Base-by-base conservation (phyloP, 1,284 basidiomycete genomes). In the Trametes hirsuta region DNA sequence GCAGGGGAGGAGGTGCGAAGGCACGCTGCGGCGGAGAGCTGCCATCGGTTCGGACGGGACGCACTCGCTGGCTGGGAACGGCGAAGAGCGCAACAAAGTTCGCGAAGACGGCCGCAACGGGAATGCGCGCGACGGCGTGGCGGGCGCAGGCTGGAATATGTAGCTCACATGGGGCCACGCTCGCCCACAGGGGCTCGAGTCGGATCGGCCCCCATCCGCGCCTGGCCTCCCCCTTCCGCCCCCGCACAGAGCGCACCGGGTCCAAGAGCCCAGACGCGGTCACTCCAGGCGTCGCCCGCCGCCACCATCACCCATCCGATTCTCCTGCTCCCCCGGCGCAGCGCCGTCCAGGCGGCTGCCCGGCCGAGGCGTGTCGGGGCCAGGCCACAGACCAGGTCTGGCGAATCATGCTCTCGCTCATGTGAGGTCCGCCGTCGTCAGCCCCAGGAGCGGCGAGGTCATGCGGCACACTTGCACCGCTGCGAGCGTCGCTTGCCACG, bases 331-430 rank as follows among this genome's bases (percentile, higher is more conserved):
- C 40, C 30, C 21, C 21, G 6, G 24, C 56, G 56, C 56, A 58
- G 56, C 10, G 49, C 42, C 30, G 24, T 47, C 56, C 56, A 52
- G 50, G 36, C 14, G 22, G 14, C 15, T 21, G 10, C n/a, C 55
- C 21, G 55, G 36, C 18, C 56, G 56, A 58, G 56, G 37, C 56
- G 22, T 25, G 49, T 47, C 56, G 49, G 47, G 56, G 45, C 30
- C 8, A 30, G 30, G 8, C 30, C 30, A 30, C 56, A n/a, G 42
- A 34, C 44, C 49, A 37, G 45, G 25, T 44, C 21, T 14, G 39
- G 15, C 40, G 14, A 4, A 4, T 11, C 12, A 40, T 18, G 39
- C 39, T 18, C n/a, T 12, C 39, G n/a, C 49, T 21, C 21, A 24
- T 9, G 25, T 39, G 24, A 40, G 48, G 24, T 8, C 21, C 4